Evolutionary conservation across 1,284 basidiomycete genomes (phyloP).

Genomic region (Irpex lacteus): DNA sequence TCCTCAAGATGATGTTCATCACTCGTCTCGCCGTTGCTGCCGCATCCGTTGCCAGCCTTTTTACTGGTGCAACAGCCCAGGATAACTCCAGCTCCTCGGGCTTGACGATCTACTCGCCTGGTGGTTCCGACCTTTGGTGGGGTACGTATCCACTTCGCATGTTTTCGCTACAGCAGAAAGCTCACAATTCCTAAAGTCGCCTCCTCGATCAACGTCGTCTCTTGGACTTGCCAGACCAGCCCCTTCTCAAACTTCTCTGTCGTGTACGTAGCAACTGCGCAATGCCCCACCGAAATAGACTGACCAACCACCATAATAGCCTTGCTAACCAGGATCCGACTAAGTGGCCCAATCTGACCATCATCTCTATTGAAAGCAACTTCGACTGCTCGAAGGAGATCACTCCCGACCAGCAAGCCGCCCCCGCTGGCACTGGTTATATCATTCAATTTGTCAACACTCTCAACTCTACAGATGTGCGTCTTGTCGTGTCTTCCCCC

Average conservation of each 20-base stretch:
- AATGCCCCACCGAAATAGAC: background rate
- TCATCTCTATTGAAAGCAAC: conserved; percentile 52
- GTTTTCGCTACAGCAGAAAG: background rate
- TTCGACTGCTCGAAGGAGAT: conserved; percentile 59
- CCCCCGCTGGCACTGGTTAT: conserved; percentile 48
- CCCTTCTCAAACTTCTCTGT: conserved; percentile 37
- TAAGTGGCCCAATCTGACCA: conserved; percentile 33
- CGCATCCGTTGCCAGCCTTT: conserved; percentile 19
- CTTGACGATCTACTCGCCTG: conserved; percentile 35
- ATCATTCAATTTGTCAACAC: conserved; percentile 54
- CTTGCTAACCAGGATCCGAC: conserved; percentile 37
- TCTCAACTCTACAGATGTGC: conserved; percentile 55
- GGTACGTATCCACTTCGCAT: conserved; percentile 31
- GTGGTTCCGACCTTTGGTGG: conserved; percentile 43
- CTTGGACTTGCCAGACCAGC: conserved; percentile 35
- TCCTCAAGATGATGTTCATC: conserved; percentile 35
- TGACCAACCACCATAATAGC: conserved; percentile 21
- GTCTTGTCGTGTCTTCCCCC: conserved; percentile 5
- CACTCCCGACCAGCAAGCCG: conserved; percentile 43
- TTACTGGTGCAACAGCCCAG: conserved; percentile 32
- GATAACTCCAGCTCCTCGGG: conserved; percentile 23
- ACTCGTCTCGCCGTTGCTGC: conserved; percentile 32
- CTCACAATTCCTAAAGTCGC: conserved; percentile 19
- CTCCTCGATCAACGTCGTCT: conserved; percentile 34
- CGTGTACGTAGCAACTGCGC: conserved; percentile 31